Conservation (phyloP, 768 basidiomycete species). For the Glaciozyma antarctica region DNA sequence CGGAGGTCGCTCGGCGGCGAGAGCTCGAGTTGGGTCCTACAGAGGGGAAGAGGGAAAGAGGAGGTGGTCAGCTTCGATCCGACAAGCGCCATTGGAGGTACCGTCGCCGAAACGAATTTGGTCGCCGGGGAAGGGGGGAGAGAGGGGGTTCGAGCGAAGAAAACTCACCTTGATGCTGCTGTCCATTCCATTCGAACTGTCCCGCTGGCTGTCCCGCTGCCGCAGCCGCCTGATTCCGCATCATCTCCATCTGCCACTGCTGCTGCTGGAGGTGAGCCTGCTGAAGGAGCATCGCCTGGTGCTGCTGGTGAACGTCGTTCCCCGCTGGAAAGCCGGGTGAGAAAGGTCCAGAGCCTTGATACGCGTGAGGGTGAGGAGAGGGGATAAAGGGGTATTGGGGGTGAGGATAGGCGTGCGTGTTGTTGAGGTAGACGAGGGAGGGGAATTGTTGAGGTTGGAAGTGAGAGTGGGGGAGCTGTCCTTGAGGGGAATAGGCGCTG, state of each 20-base stretch:
- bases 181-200: not conserved
- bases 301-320: not conserved
- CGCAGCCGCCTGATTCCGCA: not conserved
- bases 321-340: not conserved
- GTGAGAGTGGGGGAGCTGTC: not conserved
- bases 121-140: not conserved
- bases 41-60: not conserved
- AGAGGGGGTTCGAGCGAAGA: too few relatives aligned
- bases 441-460: constrained; percentile 1
- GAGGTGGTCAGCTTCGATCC: not conserved
- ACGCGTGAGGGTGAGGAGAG: constrained; percentile 21
- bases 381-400: constrained; percentile 27
- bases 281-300: constrained; percentile 2
- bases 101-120: not conserved
- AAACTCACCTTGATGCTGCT: constrained; percentile 18
- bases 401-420: constrained; percentile 11
- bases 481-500: not conserved
- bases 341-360: not conserved
- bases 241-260: constrained; percentile 10
- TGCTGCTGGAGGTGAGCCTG: constrained; percentile 7
- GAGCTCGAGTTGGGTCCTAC: not conserved
- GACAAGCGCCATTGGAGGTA: not conserved
- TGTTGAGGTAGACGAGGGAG: constrained; percentile 5
- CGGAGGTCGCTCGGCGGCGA: constrained; percentile 19
- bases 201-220: not conserved